Conservation (phyloP, 352 stramenopile species). For the Plasmopara halstedii region DNA sequence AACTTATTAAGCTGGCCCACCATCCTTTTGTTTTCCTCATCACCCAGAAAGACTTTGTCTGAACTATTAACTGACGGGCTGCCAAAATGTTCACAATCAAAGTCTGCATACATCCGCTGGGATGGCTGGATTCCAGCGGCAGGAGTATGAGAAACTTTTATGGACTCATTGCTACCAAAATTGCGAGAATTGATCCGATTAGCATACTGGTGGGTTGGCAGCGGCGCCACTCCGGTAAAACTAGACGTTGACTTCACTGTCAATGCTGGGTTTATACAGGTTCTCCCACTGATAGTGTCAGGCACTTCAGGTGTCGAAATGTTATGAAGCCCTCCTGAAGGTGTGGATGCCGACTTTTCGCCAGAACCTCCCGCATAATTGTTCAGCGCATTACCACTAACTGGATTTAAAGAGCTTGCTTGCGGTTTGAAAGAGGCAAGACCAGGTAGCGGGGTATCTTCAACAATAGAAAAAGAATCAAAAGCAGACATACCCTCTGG, state of each 20-base stretch:
- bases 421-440: conserved; percentile 18
- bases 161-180: conserved; percentile 20
- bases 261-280: conserved; percentile 33
- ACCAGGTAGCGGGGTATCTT: conserved; percentile 26
- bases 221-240: conserved; percentile 19
- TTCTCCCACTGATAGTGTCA: conserved; percentile 11
- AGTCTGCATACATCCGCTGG: conserved; percentile 8
- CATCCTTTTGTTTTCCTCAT: conserved; percentile 42
- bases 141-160: conserved; percentile 14
- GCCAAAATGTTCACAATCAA: conserved; percentile 14
- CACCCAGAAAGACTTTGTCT: conserved; percentile 49
- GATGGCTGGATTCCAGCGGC: conserved; percentile 9
- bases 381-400: conserved; percentile 1
- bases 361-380: conserved; percentile 3
- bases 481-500: conserved; percentile 53
- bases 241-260: conserved; percentile 39
- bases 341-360: conserved; percentile 4
- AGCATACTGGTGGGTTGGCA: conserved; percentile 7
- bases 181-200: conserved; percentile 16
- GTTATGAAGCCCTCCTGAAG: conserved; percentile 8
- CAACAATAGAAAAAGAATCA: conserved; percentile 29
- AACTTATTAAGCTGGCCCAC: conserved; percentile 49
- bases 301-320: conserved; percentile 8
- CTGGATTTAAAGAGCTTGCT: conserved; percentile 16
- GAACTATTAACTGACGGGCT: background rate